A percentile compares a stretch with the other conserved stretches of the same genome.
Conservation (phyloP, 306 rosid species). For the Vigna mungo region DNA sequence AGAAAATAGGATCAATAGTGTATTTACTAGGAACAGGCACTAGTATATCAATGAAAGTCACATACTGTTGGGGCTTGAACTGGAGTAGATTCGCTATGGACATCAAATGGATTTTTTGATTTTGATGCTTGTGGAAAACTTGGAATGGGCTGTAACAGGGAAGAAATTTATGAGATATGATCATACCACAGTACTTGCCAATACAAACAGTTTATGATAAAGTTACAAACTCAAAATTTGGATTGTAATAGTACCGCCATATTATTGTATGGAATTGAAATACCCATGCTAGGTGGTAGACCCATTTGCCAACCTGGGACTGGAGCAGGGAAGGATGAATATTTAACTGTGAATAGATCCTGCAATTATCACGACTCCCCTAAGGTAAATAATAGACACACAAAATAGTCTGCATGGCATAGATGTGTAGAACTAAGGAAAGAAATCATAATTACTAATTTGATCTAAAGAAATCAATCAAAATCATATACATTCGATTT, state of each 20-base stretch:
- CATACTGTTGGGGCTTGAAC: constrained; percentile 69
- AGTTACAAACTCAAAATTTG: constrained; percentile 4
- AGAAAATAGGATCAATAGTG: constrained; percentile 8
- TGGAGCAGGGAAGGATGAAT: constrained; percentile 64
- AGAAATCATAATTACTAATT: neutral
- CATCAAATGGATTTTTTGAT: constrained; percentile 85
- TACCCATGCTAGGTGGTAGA: constrained; percentile 67
- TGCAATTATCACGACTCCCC: constrained; percentile 51
- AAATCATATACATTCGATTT: neutral
- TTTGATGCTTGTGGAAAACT: constrained; percentile 61
- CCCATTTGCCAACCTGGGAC: constrained; percentile 81
- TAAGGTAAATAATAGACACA: constrained; percentile 40
- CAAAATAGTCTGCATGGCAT: constrained; percentile 4
- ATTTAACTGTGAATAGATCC: constrained; percentile 72
- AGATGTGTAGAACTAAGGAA: constrained; percentile 6
- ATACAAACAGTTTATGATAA: constrained; percentile 29
- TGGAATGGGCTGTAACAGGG: constrained; percentile 64
- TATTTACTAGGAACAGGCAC: constrained; percentile 4
- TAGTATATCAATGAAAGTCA: constrained; percentile 36
- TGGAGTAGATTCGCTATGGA: constrained; percentile 60
- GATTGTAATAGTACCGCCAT: constrained; percentile 54
- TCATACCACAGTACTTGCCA: constrained; percentile 36
- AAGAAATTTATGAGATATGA: constrained; percentile 44
- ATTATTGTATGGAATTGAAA: constrained; percentile 61
- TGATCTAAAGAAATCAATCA: neutral